Percentiles rank a stretch among this genome's conserved stretches.
Evolutionary conservation across 306 rosid species (phyloP).

Genomic region (Sechiopsis laciniata): DNA sequence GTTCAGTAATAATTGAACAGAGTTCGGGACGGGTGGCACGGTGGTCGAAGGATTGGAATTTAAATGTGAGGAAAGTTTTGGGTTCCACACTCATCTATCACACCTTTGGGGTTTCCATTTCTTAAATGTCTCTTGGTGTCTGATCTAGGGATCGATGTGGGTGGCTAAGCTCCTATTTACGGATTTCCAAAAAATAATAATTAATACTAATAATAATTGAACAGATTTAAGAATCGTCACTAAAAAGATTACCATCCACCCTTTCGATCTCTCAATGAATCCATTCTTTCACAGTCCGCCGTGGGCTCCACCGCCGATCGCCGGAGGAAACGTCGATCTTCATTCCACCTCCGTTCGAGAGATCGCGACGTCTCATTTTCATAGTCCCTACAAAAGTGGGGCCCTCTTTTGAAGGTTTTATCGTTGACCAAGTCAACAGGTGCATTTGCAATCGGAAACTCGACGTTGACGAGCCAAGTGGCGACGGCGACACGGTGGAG

Average conservation of each 20-base stretch:
- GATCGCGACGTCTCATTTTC: background rate
- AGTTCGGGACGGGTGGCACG: too few species aligned
- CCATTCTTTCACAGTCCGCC: background rate
- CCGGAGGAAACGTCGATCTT: slow-evolving; percentile 1
- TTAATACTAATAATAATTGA: background rate
- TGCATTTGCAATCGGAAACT: background rate
- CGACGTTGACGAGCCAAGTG: background rate
- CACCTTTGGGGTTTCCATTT: too few species aligned
- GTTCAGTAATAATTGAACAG: slow-evolving; percentile 1
- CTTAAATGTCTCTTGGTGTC: too few species aligned
- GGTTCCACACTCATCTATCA: too few species aligned
- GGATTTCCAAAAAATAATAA: too few species aligned
- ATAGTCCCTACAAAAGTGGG: background rate
- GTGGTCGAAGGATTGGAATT: too few species aligned
- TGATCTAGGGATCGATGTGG: too few species aligned
- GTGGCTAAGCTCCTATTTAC: too few species aligned
- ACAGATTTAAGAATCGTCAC: background rate
- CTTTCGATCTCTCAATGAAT: background rate
- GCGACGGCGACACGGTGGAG: background rate
- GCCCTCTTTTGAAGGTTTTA: background rate
- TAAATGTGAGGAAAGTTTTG: too few species aligned
- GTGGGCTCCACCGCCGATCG: slow-evolving; percentile 10
- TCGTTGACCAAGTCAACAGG: slow-evolving; percentile 3
- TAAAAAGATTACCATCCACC: background rate
- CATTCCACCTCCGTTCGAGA: background rate